phyloP scores from a whole-genome alignment of 1,284 basidiomycete species.

The Rhodotorula mucilaginosa region DNA sequence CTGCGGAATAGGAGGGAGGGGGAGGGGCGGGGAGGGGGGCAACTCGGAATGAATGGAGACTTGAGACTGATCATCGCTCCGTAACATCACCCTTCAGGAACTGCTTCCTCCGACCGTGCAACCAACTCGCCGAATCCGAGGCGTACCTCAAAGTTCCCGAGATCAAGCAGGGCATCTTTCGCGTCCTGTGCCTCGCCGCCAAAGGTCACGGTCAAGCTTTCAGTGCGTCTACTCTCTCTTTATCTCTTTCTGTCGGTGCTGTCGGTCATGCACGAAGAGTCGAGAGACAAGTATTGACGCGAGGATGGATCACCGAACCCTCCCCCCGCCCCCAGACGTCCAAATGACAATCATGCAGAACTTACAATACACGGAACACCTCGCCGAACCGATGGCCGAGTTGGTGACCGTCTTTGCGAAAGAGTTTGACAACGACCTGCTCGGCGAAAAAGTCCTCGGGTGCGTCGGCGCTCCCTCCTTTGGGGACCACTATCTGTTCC shows the following conservation, averaged over 20 bases:
- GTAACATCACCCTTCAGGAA: conserved; percentile 50
- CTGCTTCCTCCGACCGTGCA: conserved; percentile 80
- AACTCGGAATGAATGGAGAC: no score
- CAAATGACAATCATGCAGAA: conserved; percentile 89
- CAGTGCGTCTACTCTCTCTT: conserved; percentile 48
- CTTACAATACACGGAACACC: conserved; percentile 90
- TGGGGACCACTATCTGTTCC: not conserved
- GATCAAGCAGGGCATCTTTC: conserved; percentile 74
- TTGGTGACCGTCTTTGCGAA: conserved; percentile 74
- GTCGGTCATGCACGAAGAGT: not conserved
- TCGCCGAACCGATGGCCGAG: conserved; percentile 91
- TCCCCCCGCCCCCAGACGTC: conserved; percentile 51
- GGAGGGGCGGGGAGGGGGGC: no score
- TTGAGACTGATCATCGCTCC: no score
- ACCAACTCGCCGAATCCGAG: conserved; percentile 82
- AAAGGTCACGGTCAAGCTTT: conserved; percentile 85
- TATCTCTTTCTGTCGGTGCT: not conserved
- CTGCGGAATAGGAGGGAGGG: not conserved
- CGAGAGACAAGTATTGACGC: no score
- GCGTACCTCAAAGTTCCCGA: conserved; percentile 75
- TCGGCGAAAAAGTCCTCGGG: conserved; percentile 83
- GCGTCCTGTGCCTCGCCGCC: conserved; percentile 85
- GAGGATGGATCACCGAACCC: not conserved
- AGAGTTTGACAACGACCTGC: conserved; percentile 83
- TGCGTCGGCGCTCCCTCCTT: conserved; percentile 40